These are phyloP conservation scores for Elongisporangium undulatum DNA, from an alignment of 352 stramenopile genomes.

Conservation along the genomic window DNA sequence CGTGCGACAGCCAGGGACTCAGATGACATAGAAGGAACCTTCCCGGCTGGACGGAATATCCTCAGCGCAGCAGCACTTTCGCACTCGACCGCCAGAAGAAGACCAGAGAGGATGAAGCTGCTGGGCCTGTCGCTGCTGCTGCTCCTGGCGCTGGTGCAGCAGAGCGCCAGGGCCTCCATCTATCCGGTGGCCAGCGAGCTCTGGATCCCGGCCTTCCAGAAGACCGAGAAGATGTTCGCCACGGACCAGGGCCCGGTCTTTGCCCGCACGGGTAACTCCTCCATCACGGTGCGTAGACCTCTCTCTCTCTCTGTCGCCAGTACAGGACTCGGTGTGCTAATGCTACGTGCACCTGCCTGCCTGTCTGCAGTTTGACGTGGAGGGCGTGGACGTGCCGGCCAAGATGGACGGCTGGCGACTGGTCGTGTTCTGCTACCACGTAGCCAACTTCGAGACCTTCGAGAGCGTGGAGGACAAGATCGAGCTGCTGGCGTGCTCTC, in stretches of 20 bases:
- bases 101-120: neutral
- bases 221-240: constrained; percentile 84
- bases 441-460: constrained; percentile 64
- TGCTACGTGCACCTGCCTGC: neutral
- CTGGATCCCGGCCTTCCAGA: constrained; percentile 79
- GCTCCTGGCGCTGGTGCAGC: constrained; percentile 12
- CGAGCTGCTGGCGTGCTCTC: constrained; percentile 65
- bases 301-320: constrained; percentile 1
- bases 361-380: constrained; percentile 43
- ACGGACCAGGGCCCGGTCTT: constrained; percentile 67
- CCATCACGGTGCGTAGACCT: constrained; percentile 35
- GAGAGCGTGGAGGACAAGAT: constrained; percentile 60
- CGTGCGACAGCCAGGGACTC: neutral
- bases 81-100: neutral
- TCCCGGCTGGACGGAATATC: constrained; percentile 4
- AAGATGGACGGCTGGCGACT: constrained; percentile 68
- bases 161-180: constrained; percentile 36
- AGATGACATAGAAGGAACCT: constrained; percentile 8
- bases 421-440: constrained; percentile 83
- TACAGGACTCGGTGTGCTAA: neutral
- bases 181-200: constrained; percentile 66
- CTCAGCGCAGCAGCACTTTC: neutral
- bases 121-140: constrained; percentile 6
- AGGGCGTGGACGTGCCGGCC: constrained; percentile 61
- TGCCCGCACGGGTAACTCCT: constrained; percentile 55